phyloP scores from a whole-genome alignment of 352 stramenopile species.

The Chrysophaeum taylorii region DNA sequence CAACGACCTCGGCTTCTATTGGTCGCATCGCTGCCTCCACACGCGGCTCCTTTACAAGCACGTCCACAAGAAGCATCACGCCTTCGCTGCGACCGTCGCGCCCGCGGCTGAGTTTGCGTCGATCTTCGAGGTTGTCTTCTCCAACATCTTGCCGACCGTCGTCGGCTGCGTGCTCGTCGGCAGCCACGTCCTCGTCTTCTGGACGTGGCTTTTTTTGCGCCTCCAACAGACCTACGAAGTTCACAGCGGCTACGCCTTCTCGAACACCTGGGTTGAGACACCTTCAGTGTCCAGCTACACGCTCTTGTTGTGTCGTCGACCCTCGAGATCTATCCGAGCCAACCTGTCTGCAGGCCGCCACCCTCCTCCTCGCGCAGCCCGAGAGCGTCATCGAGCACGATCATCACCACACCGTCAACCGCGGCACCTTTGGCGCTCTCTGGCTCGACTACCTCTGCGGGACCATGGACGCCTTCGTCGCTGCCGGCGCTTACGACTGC shows the following conservation, averaged over 20 bases:
- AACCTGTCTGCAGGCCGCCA: too few relatives aligned
- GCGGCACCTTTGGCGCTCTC: too few relatives aligned
- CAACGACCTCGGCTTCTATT: slow-evolving; percentile 14
- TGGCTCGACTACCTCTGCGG: too few relatives aligned
- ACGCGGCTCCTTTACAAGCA: slow-evolving; percentile 24
- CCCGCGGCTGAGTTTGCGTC: slow-evolving; percentile 17
- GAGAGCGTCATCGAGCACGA: too few relatives aligned
- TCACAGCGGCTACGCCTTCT: neutral
- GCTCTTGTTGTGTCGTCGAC: too few relatives aligned
- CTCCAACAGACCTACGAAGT: neutral
- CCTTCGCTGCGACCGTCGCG: slow-evolving; percentile 15
- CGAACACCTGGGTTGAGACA: too few relatives aligned
- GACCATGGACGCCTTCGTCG: too few relatives aligned
- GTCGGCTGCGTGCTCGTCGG: neutral
- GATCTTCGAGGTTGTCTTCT: slow-evolving; percentile 21
- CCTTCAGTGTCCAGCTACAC: too few relatives aligned
- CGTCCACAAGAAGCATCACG: slow-evolving; percentile 28
- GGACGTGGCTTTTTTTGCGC: neutral
- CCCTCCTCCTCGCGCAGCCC: too few relatives aligned
- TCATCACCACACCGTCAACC: too few relatives aligned
- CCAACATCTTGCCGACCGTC: neutral
- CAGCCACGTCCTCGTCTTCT: neutral
- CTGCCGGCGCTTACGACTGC: too few relatives aligned
- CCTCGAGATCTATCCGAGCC: neutral
- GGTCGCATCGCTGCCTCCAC: slow-evolving; percentile 19